phyloP scores from a whole-genome alignment of 805 yeast species.

The Barnettozyma populi region DNA sequence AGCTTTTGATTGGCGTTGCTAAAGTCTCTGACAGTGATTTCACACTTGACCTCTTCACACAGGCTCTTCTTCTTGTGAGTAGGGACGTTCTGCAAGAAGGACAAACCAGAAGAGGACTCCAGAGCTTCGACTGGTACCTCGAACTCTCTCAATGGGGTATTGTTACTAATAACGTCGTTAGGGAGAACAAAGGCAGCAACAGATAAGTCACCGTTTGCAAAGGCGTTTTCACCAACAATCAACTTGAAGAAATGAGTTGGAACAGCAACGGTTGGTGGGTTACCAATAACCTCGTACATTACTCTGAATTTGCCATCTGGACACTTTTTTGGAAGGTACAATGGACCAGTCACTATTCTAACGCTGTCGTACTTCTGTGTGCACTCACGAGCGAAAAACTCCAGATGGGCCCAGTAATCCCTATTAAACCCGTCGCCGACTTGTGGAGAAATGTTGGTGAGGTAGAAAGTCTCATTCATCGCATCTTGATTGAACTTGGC shows the following conservation, averaged over 20 bases:
- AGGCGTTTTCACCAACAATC: conserved; percentile 71
- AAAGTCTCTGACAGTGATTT: conserved; percentile 77
- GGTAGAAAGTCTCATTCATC: conserved; percentile 89
- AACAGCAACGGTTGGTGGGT: conserved; percentile 94
- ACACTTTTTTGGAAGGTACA: conserved; percentile 74
- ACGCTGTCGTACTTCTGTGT: conserved; percentile 70
- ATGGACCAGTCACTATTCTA: conserved; percentile 88
- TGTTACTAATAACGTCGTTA: conserved; percentile 71
- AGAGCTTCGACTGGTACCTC: conserved; percentile 88
- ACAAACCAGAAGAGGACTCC: conserved; percentile 83
- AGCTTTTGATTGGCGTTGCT: conserved; percentile 29
- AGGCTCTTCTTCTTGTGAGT: conserved; percentile 50
- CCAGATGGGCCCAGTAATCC: conserved; percentile 97
- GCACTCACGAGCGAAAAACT: conserved; percentile 77
- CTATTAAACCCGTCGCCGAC: conserved; percentile 97
- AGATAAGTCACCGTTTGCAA: conserved; percentile 37
- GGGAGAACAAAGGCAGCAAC: conserved; percentile 95
- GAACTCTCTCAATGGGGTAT: conserved; percentile 63
- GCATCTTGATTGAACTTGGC: conserved; percentile 87
- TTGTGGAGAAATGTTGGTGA: conserved; percentile 93
- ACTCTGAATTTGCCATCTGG: conserved; percentile 82
- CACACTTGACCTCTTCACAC: conserved; percentile 78
- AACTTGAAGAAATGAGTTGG: conserved; percentile 96
- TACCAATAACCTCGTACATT: conserved; percentile 87
- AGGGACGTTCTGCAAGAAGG: conserved; percentile 67